Evolutionary conservation across 352 stramenopile species (phyloP).

Genomic region (Globisporangium camurandrum): DNA sequence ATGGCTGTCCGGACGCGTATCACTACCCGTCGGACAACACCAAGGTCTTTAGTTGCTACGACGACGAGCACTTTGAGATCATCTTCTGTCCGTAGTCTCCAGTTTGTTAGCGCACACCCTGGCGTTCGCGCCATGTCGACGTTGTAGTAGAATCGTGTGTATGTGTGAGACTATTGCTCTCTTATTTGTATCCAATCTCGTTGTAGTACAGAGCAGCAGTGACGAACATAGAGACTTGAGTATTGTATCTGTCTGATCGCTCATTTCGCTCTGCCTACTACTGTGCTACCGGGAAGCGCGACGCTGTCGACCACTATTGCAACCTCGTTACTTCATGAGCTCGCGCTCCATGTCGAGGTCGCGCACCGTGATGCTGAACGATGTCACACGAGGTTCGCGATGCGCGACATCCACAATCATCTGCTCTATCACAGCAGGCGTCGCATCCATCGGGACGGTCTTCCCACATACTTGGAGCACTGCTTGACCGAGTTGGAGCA

Average conservation of each 20-base stretch:
- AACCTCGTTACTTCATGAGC: slow-evolving; percentile 64
- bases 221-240: too few species aligned
- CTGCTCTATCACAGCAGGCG: slow-evolving; percentile 43
- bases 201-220: too few species aligned
- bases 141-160: too few species aligned
- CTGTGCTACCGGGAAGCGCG: too few species aligned
- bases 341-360: slow-evolving; percentile 76
- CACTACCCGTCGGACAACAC: slow-evolving; percentile 17
- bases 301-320: too few species aligned
- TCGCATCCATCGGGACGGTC: slow-evolving; percentile 49
- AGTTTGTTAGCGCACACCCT: too few species aligned
- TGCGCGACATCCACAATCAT: slow-evolving; percentile 52
- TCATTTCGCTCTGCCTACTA: too few species aligned
- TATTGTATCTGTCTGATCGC: too few species aligned
- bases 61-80: slow-evolving; percentile 17
- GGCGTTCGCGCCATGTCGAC: too few species aligned
- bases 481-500: slow-evolving; percentile 53
- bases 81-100: slow-evolving; percentile 20
- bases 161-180: too few species aligned
- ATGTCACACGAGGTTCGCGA: slow-evolving; percentile 7
- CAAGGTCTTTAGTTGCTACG: slow-evolving; percentile 19
- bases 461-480: slow-evolving; percentile 73
- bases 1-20: slow-evolving; percentile 15
- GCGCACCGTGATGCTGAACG: slow-evolving; percentile 61
- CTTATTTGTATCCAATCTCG: too few species aligned